phyloP scores from a whole-genome alignment of 2,329 filamentous ascomycete genomes.

The Coniochaeta pulveracea region DNA sequence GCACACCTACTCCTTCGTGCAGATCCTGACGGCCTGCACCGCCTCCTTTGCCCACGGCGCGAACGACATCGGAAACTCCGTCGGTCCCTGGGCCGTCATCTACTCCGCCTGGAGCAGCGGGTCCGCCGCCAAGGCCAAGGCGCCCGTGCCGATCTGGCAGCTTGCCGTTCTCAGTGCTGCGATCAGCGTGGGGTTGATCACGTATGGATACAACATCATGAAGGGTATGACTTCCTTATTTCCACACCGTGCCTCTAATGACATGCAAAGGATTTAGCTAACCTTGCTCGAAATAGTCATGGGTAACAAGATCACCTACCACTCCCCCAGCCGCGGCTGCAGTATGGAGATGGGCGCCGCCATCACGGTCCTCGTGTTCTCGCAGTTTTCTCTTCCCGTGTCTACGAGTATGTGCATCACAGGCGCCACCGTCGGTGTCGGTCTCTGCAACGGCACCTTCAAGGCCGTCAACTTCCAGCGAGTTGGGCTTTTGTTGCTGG shows the following conservation, averaged over 20 bases:
- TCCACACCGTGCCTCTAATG: background rate
- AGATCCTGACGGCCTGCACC: conserved; percentile 57
- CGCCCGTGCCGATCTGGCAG: conserved; percentile 63
- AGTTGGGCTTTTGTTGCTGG: conserved; percentile 53
- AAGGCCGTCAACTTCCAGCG: conserved; percentile 69
- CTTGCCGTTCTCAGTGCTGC: conserved; percentile 55
- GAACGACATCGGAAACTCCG: conserved; percentile 66
- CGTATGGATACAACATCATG: conserved; percentile 79
- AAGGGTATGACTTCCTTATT: conserved; percentile 43
- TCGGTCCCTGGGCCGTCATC: conserved; percentile 59
- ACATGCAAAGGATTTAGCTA: conserved; percentile 4
- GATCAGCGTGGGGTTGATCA: conserved; percentile 57
- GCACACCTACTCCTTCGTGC: conserved; percentile 56
- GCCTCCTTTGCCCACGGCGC: conserved; percentile 67
- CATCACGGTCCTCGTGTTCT: conserved; percentile 66
- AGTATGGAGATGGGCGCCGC: conserved; percentile 76
- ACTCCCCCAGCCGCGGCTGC: conserved; percentile 42
- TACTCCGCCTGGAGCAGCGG: conserved; percentile 58
- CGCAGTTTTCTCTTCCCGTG: conserved; percentile 63
- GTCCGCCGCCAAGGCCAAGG: conserved; percentile 46
- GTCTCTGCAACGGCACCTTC: conserved; percentile 61
- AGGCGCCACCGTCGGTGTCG: conserved; percentile 66
- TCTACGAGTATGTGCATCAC: conserved; percentile 75
- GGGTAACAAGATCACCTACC: conserved; percentile 72
- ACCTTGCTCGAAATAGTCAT: conserved; percentile 39